Evolutionary conservation across 148 eudicot genomes (phyloP), one percentile per base, ranked within the genome.

Genomic region (Chenopodium formosanum): DNA sequence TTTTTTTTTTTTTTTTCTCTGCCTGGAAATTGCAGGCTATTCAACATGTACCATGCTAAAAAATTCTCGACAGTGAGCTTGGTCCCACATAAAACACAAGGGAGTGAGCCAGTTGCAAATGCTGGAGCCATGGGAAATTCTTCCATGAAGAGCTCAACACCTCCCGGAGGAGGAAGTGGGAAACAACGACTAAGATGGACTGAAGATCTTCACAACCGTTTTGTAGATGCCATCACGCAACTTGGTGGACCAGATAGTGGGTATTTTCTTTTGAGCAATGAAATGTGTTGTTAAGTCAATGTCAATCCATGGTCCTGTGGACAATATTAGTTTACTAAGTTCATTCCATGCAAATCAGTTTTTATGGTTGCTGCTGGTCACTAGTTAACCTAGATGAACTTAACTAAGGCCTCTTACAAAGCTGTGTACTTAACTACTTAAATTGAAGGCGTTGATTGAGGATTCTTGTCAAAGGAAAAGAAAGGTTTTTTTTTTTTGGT

Each of bases 191-290:
- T 91, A 82, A 83, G 94, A 76, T 91, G 94, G 94, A 91, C 94
- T 16, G 87, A 90, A 25, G 92, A 91, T 31, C 92, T 91, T 78
- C 94, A 90, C 80, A 84, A 90, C 70, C 91, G 91, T 78, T 91
- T 91, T 56, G 94, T 90, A 14, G 92, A 91, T 77, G 92, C 92
- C 58, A 91, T 91, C 81, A 80, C 92, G 23, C 94, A 91, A 75
- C 94, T 91, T 70, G 94, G 94, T 77, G 94, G 94, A 90, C 94
- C 94, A 84, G 94, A 91, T 48, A 86, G 94, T 91, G 91, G 88
- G 94, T 91, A 88, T 83, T 84, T 84, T 76, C 56, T 83, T 82
- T 82, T 76, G 76, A 78, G 89, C 85, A 67, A 72, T 78, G 73
- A 71, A 73, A 53, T 73, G 19, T 25, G 25, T 64, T 72, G 71